Conservation (phyloP, 2,329 filamentous ascomycete species). For the Bipolaris oryzae region DNA sequence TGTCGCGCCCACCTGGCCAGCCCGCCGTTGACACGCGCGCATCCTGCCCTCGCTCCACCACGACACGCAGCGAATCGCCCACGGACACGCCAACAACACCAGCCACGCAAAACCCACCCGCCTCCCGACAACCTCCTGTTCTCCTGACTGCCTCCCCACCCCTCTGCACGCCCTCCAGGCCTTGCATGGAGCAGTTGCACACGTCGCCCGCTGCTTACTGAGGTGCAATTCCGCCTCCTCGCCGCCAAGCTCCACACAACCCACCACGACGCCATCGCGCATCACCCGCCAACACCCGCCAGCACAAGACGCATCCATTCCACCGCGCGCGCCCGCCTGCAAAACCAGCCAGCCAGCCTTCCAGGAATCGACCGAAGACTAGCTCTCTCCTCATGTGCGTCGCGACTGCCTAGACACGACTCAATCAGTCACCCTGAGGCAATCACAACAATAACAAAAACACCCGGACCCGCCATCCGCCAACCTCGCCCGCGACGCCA, state of each 20-base stretch:
- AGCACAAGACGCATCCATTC: constrained; percentile 41
- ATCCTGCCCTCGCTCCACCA: constrained; percentile 26
- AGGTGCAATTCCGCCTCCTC: constrained; percentile 31
- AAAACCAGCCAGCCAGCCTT: constrained; percentile 21
- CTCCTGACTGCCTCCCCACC: constrained; percentile 15
- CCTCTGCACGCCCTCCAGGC: constrained; percentile 25
- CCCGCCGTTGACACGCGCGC: constrained; percentile 28
- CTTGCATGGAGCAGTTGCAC: constrained; percentile 44
- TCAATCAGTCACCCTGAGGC: constrained; percentile 3
- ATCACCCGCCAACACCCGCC: constrained; percentile 29
- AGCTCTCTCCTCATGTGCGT: constrained; percentile 29
- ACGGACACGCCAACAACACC: constrained; percentile 26
- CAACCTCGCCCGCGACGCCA: constrained; percentile 5
- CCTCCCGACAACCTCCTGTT: not conserved
- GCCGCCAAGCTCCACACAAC: constrained; percentile 21
- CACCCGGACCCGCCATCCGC: constrained; percentile 11
- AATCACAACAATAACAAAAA: not conserved
- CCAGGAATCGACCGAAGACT: constrained; percentile 39
- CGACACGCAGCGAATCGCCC: constrained; percentile 34
- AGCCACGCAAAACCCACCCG: constrained; percentile 20
- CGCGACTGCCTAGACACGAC: constrained; percentile 21
- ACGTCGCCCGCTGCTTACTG: constrained; percentile 41
- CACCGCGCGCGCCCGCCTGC: constrained; percentile 22
- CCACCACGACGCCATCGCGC: constrained; percentile 17
- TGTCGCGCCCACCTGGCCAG: constrained; percentile 22